Evolutionary conservation across 2,329 filamentous ascomycete species (phyloP), one percentile per base, ranked within the genome.

Genomic region (Drechslerella stenobrocha): DNA sequence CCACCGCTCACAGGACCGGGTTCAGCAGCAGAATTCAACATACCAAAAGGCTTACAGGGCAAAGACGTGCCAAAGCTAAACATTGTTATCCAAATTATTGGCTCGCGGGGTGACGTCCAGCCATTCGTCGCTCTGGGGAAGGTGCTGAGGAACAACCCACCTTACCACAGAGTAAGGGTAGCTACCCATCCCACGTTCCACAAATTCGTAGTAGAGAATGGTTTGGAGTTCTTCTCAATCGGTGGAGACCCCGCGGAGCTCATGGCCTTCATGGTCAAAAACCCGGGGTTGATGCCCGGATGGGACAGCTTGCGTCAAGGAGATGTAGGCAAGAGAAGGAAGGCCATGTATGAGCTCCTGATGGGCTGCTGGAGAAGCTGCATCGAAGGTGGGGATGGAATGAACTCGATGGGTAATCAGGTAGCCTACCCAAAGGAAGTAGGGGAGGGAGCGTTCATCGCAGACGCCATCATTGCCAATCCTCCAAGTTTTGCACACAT

Each of bases 201-300:
- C 70, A 75, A 79, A 0, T 88, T 90, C 71, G 84, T 90, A 2
- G 81, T 84, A 65, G 83, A 87, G 52, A 84, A 85, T 74, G 86
- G 81, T 0, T 80, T 91, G 11, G 88, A 90, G 72, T 91, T 90
- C 75, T 90, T 87, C 75, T 82, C 78, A 69, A 87, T 90, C 52
- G 87, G 87, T n/a, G 87, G 87, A 1, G 86, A 90, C 74, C 87
- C 87, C 1, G 82, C 84, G 1, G 83, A 88, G 73, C 79, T 90
- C 42, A 90, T 90, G 87, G 88, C 89, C 2, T 95, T 92, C 73
- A 95, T 95, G 89, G 89, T 93, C 45, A 91, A 91, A 76, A 88
- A 93, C 71, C 89, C 90, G 0, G 88, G 89, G 0, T 79, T 95
- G 28, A 89, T 95, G 86, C 90, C 90, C 1, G 87, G 87, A 0